Evolutionary conservation across 148 eudicot species (phyloP).

Genomic region (Diospyros lotus): DNA sequence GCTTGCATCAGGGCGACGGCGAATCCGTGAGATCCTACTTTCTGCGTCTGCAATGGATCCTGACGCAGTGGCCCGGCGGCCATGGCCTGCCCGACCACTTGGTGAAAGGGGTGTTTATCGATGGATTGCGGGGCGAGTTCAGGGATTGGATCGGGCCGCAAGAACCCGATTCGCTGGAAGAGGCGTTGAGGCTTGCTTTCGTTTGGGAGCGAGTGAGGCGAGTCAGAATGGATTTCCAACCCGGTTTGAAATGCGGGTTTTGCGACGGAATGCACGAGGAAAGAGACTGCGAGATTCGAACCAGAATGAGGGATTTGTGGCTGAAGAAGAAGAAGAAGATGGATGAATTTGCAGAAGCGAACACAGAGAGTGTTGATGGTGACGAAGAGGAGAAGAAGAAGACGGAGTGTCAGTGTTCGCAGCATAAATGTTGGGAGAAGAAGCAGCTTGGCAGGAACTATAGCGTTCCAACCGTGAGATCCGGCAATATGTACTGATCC

Average conservation of each 20-base stretch:
- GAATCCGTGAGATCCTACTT: conserved; percentile 24
- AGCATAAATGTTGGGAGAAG: conserved; percentile 18
- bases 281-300: conserved; percentile 10
- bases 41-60: conserved; percentile 20
- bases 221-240: neutral
- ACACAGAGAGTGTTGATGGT: neutral
- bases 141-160: conserved; percentile 15
- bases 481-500: neutral
- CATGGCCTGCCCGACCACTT: conserved; percentile 9
- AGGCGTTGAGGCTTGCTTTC: conserved; percentile 21
- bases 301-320: conserved; percentile 16
- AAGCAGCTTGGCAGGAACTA: conserved; percentile 12
- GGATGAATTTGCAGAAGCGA: neutral
- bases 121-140: conserved; percentile 16
- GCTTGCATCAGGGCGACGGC: neutral
- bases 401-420: conserved; percentile 11
- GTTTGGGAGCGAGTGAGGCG: conserved; percentile 19
- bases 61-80: conserved; percentile 14
- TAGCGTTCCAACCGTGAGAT: neutral
- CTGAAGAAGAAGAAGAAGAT: neutral
- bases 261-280: conserved; percentile 13
- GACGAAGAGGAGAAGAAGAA: neutral
- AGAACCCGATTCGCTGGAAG: conserved; percentile 12
- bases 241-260: conserved; percentile 9
- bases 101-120: conserved; percentile 12